Percentiles rank a stretch among this genome's conserved stretches.
Conservation (phyloP, 202 grass and related monocot species). For the Musa balbisiana region DNA sequence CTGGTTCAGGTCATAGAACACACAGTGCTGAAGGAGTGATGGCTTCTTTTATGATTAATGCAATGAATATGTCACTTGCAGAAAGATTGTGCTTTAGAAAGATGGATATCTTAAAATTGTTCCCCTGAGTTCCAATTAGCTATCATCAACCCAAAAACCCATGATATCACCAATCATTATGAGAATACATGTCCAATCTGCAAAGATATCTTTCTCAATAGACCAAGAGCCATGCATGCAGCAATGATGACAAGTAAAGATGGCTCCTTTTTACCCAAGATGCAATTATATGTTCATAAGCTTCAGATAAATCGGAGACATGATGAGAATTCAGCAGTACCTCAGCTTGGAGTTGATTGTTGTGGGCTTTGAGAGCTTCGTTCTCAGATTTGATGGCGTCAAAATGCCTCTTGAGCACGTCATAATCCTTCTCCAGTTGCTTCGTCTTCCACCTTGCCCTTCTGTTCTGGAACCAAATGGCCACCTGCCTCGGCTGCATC, state of each 20-base stretch:
- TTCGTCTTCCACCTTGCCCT: slow-evolving; percentile 97
- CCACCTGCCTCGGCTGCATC: slow-evolving; percentile 87
- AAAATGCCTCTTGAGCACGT: slow-evolving; percentile 69
- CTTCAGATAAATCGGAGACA: no score
- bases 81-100: background rate
- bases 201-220: slow-evolving; percentile 41
- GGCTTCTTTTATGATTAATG: background rate
- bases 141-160: background rate
- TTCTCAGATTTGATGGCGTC: slow-evolving; percentile 86
- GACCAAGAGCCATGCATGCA: slow-evolving; percentile 12
- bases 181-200: slow-evolving; percentile 23
- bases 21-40: background rate
- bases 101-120: background rate
- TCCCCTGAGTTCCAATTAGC: background rate
- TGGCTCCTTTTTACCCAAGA: no score
- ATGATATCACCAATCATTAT: slow-evolving; percentile 31
- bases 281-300: no score
- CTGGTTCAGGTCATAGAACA: background rate
- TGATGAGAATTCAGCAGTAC: slow-evolving; percentile 16
- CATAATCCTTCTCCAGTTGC: slow-evolving; percentile 95
- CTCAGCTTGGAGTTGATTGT: slow-evolving; percentile 95
- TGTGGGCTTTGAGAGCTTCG: slow-evolving; percentile 68
- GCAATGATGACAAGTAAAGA: background rate
- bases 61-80: background rate
- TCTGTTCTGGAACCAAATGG: slow-evolving; percentile 99